phyloP scores from a whole-genome alignment of 2,329 filamentous ascomycete genomes.

The Clarireedia monteithiana region DNA sequence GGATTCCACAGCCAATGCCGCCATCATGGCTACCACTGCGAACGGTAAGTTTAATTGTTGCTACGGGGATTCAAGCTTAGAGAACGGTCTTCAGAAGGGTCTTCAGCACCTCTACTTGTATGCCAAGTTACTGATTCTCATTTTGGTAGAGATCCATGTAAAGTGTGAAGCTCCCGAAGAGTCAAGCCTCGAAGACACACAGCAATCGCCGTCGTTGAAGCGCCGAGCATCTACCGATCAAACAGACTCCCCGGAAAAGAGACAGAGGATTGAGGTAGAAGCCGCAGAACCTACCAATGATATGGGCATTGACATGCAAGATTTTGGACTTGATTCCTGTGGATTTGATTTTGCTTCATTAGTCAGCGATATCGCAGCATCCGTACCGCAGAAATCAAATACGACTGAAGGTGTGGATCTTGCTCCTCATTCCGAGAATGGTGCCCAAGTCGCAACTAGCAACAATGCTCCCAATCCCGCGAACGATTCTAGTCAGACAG shows the following conservation, averaged over 20 bases:
- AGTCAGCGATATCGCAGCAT: not conserved
- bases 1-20: not conserved
- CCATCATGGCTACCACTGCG: not conserved
- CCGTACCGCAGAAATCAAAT: not conserved
- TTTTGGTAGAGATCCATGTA: constrained; percentile 1
- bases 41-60: constrained; percentile 1
- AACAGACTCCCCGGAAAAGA: constrained; percentile 8
- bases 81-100: not conserved
- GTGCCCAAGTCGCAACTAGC: not conserved
- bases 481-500: too few species aligned
- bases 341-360: constrained; percentile 4
- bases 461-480: too few species aligned
- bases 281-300: not conserved
- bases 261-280: constrained; percentile 11
- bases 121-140: not conserved
- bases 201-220: not conserved
- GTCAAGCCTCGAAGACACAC: not conserved
- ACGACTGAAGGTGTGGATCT: not conserved
- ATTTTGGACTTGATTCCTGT: not conserved
- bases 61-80: not conserved
- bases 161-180: not conserved
- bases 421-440: not conserved
- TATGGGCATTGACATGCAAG: too few species aligned
- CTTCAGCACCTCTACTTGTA: too few species aligned
- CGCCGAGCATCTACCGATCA: not conserved